A percentile compares a stretch with the other conserved stretches of the same genome.
phyloP scores from a whole-genome alignment of 2,329 filamentous ascomycete genomes.

The Bipolaris gigantea region DNA sequence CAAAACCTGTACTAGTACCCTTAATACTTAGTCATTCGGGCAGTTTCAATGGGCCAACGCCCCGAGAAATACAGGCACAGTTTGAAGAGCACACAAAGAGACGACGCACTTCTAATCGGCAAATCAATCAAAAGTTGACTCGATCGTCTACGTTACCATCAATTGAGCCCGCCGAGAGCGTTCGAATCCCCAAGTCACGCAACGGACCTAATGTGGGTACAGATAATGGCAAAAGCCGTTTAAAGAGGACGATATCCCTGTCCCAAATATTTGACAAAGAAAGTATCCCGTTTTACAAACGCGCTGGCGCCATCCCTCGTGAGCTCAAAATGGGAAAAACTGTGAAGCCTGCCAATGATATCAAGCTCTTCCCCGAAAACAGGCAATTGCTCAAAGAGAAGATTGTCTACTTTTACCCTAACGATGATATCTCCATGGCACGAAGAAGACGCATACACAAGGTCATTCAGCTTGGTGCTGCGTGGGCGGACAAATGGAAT shows the following conservation, averaged over 20 bases:
- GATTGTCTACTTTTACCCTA: conserved; percentile 69
- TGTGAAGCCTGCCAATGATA: conserved; percentile 33
- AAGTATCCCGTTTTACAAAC: conserved; percentile 32
- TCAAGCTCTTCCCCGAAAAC: conserved; percentile 36
- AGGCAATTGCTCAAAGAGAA: conserved; percentile 41
- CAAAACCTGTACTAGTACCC: conserved; percentile 24
- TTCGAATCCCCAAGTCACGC: conserved; percentile 15
- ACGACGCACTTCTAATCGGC: conserved; percentile 17
- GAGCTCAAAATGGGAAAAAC: conserved; percentile 35
- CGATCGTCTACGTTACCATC: conserved; percentile 27
- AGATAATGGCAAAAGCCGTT: conserved; percentile 6
- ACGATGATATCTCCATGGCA: conserved; percentile 69
- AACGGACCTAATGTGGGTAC: neutral
- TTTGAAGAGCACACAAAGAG: conserved; percentile 28
- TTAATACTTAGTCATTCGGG: conserved; percentile 18
- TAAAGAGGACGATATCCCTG: conserved; percentile 31
- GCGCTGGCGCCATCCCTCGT: conserved; percentile 33
- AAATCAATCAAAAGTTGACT: conserved; percentile 7
- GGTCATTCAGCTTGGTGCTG: conserved; percentile 66
- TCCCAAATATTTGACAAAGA: conserved; percentile 18
- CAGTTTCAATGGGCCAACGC: conserved; percentile 38
- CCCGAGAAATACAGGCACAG: conserved; percentile 32
- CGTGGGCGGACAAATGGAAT: conserved; percentile 64
- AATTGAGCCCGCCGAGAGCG: conserved; percentile 16
- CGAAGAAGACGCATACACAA: conserved; percentile 73